Evolutionary conservation across 1,284 basidiomycete genomes (phyloP), one percentile per base, ranked within the genome.

Genomic region (Phellinidium pouzarii): DNA sequence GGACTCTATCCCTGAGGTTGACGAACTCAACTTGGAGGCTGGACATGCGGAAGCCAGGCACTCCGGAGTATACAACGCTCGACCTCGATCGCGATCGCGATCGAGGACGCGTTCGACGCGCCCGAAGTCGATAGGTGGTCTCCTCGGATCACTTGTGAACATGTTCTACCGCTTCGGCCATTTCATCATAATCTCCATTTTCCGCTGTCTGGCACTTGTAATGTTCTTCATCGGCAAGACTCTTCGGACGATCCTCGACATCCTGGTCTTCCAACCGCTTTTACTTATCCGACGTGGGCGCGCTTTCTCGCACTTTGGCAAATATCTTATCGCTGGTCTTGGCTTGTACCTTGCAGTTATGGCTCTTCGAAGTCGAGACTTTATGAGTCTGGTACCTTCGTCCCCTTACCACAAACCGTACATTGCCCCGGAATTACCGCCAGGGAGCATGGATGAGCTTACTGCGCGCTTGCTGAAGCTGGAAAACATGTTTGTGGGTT

Each of bases 371-470:
- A 20, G 19, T 47, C 42, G 45, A 11, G 27, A 50, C 19, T n/a
- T 38, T 14, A 20, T 34, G 25, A 36, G 26, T 22, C 22, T 38
- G 17, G 27, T 34, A 38, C 41, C 52, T 37, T 40, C 27, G 38
- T 44, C 45, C 44, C 58, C 31, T 34, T 52, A 34, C 44, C 52
- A 26, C 27, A 53, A 23, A 25, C 46, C 36, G 5, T 60, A 57
- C 48, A n/a, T 66, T 12, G 66, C 77, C 7, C 84, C 88, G 0
- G 73, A 78, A 7, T 62, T 73, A 4, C 85, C 87, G 4, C 79
- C 83, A 1, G 74, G 75, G 9, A 78, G 87, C 60, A 71, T 92
- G 44, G 77, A 80, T 4, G 89, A 89, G 56, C 71, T 94, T 19
- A 73, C 84, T 2, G 71, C 74, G 1, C 80, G 91, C 8, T 69